Conservation (phyloP, 1,139 yeast genomes). For the Protomyces inouyei region DNA sequence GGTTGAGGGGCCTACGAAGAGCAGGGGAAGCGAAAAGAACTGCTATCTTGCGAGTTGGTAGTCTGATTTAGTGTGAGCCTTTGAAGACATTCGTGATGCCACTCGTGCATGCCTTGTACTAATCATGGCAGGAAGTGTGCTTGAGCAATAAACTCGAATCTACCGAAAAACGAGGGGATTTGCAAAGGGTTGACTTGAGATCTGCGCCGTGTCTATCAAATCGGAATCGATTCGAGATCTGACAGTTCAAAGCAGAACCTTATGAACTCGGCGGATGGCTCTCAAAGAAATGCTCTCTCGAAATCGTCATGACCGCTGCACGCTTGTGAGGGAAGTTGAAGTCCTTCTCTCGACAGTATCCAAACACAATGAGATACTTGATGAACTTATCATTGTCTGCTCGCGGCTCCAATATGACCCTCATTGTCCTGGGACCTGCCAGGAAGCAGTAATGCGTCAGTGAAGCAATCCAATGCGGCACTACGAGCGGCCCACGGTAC, state of each 20-base stretch:
- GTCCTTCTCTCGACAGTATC: slow-evolving; percentile 32
- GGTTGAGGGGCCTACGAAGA: no score
- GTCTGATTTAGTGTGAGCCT: no score
- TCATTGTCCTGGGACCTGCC: slow-evolving; percentile 32
- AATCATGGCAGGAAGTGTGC: no score
- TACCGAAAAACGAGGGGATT: slow-evolving; percentile 31
- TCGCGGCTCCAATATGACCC: slow-evolving; percentile 35
- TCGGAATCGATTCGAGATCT: no score
- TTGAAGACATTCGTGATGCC: no score
- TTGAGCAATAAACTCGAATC: no score
- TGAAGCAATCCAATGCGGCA: slow-evolving; percentile 34
- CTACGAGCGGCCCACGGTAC: slow-evolving; percentile 35
- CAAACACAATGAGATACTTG: slow-evolving; percentile 30
- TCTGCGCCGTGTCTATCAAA: no score
- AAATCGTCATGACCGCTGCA: slow-evolving; percentile 34
- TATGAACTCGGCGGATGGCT: background rate
- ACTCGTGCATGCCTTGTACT: no score
- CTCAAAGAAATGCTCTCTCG: slow-evolving; percentile 32
- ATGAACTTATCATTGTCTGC: slow-evolving; percentile 34
- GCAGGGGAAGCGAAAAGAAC: no score
- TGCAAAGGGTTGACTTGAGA: no score
- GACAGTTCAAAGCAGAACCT: background rate
- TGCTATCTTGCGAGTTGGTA: no score
- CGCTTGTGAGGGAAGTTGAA: slow-evolving; percentile 36
- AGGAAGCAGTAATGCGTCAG: slow-evolving; percentile 34